Percentiles rank a stretch among this genome's conserved stretches.
Evolutionary conservation across 441 rosid genomes (phyloP).

Genomic region (Gossypium gossypioides): DNA sequence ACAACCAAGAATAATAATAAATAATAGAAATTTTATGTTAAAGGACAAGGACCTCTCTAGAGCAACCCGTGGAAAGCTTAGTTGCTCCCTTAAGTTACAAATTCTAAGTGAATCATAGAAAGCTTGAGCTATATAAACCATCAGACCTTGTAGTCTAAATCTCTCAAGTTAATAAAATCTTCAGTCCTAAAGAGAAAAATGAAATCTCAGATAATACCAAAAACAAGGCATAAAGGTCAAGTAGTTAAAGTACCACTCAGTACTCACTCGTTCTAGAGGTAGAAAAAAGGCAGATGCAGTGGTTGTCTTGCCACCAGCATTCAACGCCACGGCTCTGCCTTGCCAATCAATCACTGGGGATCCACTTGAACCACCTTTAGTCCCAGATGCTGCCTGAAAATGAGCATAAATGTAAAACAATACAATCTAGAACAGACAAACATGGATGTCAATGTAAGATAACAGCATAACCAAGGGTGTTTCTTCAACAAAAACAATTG

Average conservation of each 20-base stretch:
- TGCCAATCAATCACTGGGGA: slow-evolving; percentile 94
- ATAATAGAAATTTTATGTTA: not conserved
- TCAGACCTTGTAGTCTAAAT: not conserved
- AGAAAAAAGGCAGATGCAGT: slow-evolving; percentile 85
- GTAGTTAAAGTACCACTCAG: slow-evolving; percentile 31
- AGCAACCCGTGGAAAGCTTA: not conserved
- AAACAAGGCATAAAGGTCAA: slow-evolving; percentile 1
- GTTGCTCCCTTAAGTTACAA: not conserved
- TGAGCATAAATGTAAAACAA: slow-evolving; percentile 11
- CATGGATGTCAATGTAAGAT: not conserved
- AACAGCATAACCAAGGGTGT: not conserved
- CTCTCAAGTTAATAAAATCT: not conserved
- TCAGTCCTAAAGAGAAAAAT: not conserved
- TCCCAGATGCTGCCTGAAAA: slow-evolving; percentile 90
- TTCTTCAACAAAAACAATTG: not conserved
- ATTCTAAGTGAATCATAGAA: not conserved
- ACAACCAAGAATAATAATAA: not conserved
- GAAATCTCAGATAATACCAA: not conserved
- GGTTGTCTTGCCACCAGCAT: slow-evolving; percentile 88
- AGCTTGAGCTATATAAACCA: not conserved
- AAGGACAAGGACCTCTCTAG: not conserved
- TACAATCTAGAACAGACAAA: not conserved
- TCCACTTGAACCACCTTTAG: slow-evolving; percentile 98
- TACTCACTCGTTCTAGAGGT: slow-evolving; percentile 75
- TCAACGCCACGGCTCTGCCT: slow-evolving; percentile 94